These are phyloP conservation scores for Collybia sordida DNA, from an alignment of 768 basidiomycete species.

Conservation along the genomic window DNA sequence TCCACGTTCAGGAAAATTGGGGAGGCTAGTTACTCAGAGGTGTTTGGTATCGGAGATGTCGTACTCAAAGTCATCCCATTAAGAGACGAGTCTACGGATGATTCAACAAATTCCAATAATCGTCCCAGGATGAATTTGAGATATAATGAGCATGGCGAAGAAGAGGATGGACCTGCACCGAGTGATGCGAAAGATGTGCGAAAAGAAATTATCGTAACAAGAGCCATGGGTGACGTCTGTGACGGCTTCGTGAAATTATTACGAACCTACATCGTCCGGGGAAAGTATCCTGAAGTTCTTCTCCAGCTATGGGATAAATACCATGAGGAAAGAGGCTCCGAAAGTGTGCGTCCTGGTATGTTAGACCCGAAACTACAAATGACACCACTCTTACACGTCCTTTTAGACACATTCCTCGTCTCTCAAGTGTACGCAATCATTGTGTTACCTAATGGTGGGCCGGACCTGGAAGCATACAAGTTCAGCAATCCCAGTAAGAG, in stretches of 20 bases:
- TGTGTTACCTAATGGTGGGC: slow-evolving; percentile 86
- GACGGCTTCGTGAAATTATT: slow-evolving; percentile 78
- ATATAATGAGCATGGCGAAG: slow-evolving; percentile 16
- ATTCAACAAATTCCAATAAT: not conserved
- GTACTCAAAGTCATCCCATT: slow-evolving; percentile 91
- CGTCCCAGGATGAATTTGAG: slow-evolving; percentile 10
- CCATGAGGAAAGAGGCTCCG: slow-evolving; percentile 69
- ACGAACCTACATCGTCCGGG: slow-evolving; percentile 84
- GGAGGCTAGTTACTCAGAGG: slow-evolving; percentile 96
- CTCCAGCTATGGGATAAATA: slow-evolving; percentile 89
- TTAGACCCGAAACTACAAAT: not conserved
- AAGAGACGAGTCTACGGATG: slow-evolving; percentile 42
- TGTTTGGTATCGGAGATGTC: slow-evolving; percentile 85
- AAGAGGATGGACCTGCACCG: slow-evolving; percentile 61
- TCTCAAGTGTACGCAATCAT: slow-evolving; percentile 88
- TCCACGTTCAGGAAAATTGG: slow-evolving; percentile 79
- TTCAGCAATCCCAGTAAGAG: slow-evolving; percentile 56
- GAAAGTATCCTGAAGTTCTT: slow-evolving; percentile 77
- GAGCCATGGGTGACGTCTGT: slow-evolving; percentile 74
- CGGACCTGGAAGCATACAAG: slow-evolving; percentile 83
- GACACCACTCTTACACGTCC: not conserved
- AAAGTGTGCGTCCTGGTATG: slow-evolving; percentile 82
- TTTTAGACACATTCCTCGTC: slow-evolving; percentile 67
- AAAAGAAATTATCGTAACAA: slow-evolving; percentile 78
- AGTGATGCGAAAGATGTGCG: slow-evolving; percentile 75